Conservation (phyloP, 2,329 filamentous ascomycete species). For the Cladophialophora immunda region DNA sequence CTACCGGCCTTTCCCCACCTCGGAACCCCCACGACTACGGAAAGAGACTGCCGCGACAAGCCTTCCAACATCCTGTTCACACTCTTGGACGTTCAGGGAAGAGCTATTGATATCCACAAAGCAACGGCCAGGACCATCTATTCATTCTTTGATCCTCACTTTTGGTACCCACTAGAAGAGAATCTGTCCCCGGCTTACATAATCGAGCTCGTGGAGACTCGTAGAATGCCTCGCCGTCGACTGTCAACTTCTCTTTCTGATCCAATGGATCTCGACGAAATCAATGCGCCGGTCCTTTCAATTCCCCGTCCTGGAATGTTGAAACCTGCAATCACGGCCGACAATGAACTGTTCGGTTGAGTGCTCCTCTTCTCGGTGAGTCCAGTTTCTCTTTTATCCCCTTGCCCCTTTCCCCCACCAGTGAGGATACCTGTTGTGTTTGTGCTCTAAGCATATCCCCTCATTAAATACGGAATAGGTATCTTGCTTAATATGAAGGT, state of each 20-base stretch:
- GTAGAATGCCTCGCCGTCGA: neutral
- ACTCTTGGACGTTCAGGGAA: conserved; percentile 6
- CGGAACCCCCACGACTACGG: conserved; percentile 4
- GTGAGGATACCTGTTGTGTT: neutral
- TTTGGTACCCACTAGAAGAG: neutral
- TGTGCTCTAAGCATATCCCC: neutral
- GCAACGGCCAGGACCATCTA: conserved; percentile 15
- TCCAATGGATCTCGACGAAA: neutral
- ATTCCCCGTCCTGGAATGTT: neutral
- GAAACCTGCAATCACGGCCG: conserved; percentile 12
- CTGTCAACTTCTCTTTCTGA: conserved; percentile 17
- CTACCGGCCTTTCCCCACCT: conserved; percentile 1
- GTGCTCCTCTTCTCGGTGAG: neutral
- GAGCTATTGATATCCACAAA: neutral
- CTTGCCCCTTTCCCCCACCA: neutral
- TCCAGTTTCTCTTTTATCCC: neutral
- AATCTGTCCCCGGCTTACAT: neutral
- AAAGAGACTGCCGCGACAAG: neutral
- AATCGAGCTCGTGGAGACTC: conserved; percentile 4
- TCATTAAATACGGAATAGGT: neutral
- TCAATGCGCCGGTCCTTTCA: conserved; percentile 7
- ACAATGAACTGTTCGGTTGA: conserved; percentile 16
- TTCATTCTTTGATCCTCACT: conserved; percentile 15
- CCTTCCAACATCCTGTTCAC: neutral
- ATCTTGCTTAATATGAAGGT: neutral